Evolutionary conservation across 2,329 filamentous ascomycete species (phyloP), one percentile per base, ranked within the genome.

Genomic region (Aureobasidium sp.): DNA sequence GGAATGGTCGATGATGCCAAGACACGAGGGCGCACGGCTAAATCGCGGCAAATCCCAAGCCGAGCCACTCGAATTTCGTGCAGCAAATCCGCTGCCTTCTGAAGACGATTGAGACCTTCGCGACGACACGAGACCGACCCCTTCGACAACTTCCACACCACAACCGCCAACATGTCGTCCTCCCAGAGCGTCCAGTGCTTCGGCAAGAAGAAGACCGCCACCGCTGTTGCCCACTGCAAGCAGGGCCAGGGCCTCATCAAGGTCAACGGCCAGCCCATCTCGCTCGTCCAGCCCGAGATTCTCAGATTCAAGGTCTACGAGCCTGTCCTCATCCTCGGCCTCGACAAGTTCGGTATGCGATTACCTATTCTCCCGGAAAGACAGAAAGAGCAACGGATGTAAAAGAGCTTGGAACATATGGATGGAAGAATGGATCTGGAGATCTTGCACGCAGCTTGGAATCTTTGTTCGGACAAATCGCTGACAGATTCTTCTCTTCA

Each of bases 301-400:
- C 86, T 99, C 75, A 89, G 94, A 80, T 97, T 96, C 88, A 97
- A 97, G 89, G 92, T 97, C 82, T 99, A 99, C 88, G 94, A 99
- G 83, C 94, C 94, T 73, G 82, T 99, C 80, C 88, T 99, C 74
- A 90, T 99, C 76, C 86, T 97, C 76, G 94, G 94, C 72, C 86
- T 95, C 75, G 94, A 99, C 83, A 97, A 96, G 82, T 96, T 96
- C 83, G 86, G 79, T 80, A 78, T 68, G 78, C 72, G 24, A 59
- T 48, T 35, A 45, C 39, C 45, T 52, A 19, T 40, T 48, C 8
- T 60, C 45, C 44, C 29, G 27, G 59, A 49, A 50, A 53, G 37
- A 27, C 44, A 49, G 59, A 37, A 52, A 44, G 59, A 50, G 45
- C 24, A 33, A 44, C 29, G 58, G 39, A 47, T 39, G 48, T n/a